Percentiles rank a stretch among this genome's conserved stretches.
Conservation (phyloP, 2,329 filamentous ascomycete genomes). For the Neonectria faginata region DNA sequence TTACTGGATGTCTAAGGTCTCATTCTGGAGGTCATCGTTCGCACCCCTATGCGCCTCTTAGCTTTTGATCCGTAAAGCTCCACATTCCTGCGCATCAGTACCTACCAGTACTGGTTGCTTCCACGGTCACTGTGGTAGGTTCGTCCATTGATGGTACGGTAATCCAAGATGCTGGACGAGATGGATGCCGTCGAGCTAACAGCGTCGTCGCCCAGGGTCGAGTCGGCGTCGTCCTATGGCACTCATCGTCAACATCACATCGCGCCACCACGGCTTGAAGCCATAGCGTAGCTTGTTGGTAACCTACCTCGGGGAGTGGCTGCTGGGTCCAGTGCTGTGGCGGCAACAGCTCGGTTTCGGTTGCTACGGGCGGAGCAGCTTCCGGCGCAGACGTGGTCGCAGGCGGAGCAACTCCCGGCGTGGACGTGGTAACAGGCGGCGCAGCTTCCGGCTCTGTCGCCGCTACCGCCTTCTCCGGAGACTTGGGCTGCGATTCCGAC, state of each 20-base stretch:
- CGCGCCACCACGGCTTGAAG: neutral
- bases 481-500: neutral
- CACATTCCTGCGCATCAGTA: neutral
- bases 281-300: neutral
- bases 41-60: slow-evolving; percentile 25
- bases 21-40: slow-evolving; percentile 29
- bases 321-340: slow-evolving; percentile 25
- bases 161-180: slow-evolving; percentile 28
- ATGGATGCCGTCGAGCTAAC: slow-evolving; percentile 33
- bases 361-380: neutral
- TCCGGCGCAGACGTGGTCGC: neutral
- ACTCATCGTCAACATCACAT: neutral
- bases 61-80: neutral
- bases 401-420: neutral
- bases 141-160: slow-evolving; percentile 31
- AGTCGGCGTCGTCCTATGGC: slow-evolving; percentile 25
- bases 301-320: slow-evolving; percentile 11
- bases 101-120: slow-evolving; percentile 30
- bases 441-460: neutral
- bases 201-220: slow-evolving; percentile 32
- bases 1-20: slow-evolving; percentile 35
- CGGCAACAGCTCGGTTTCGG: slow-evolving; percentile 17
- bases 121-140: slow-evolving; percentile 34
- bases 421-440: neutral
- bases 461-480: neutral